Percentiles rank a stretch among this genome's conserved stretches.
phyloP scores from a whole-genome alignment of 805 yeast species.

The Debaryomyces tyrocola region DNA sequence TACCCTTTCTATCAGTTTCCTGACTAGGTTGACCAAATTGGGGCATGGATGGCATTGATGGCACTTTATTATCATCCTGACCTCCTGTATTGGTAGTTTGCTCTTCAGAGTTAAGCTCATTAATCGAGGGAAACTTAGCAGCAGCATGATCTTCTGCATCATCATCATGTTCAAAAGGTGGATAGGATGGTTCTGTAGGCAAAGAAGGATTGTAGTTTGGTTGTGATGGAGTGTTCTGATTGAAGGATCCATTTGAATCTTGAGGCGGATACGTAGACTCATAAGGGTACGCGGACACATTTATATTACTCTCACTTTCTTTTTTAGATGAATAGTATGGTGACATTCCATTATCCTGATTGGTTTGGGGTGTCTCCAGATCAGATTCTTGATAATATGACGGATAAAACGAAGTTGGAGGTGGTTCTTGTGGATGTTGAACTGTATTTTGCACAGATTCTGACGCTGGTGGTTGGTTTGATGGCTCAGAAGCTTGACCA shows the following conservation, averaged over 20 bases:
- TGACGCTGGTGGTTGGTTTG: too few species aligned
- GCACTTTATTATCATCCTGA: conserved; percentile 1
- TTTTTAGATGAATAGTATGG: neutral
- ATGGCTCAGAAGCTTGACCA: neutral
- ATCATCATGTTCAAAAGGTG: conserved; percentile 1
- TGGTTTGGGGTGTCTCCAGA: neutral
- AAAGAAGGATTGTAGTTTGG: neutral
- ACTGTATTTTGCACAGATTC: too few species aligned
- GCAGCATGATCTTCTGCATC: conserved; percentile 5
- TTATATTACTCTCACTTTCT: neutral
- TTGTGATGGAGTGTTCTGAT: neutral
- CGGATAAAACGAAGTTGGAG: conserved; percentile 4
- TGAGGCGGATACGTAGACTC: neutral
- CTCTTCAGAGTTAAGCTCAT: conserved; percentile 3
- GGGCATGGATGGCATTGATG: conserved; percentile 5
- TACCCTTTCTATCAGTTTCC: conserved; percentile 4
- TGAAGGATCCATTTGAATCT: neutral
- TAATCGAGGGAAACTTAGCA: conserved; percentile 9
- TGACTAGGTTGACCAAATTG: conserved; percentile 1
- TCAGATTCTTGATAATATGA: conserved; percentile 5
- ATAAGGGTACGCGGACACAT: neutral
- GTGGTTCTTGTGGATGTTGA: neutral
- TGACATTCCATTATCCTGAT: neutral
- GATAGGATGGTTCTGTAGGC: conserved; percentile 3
- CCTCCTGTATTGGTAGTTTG: neutral